Percentiles rank a stretch among this genome's conserved stretches.
phyloP scores from a whole-genome alignment of 2,329 filamentous ascomycete genomes.

The Apiospora kogelbergensis region DNA sequence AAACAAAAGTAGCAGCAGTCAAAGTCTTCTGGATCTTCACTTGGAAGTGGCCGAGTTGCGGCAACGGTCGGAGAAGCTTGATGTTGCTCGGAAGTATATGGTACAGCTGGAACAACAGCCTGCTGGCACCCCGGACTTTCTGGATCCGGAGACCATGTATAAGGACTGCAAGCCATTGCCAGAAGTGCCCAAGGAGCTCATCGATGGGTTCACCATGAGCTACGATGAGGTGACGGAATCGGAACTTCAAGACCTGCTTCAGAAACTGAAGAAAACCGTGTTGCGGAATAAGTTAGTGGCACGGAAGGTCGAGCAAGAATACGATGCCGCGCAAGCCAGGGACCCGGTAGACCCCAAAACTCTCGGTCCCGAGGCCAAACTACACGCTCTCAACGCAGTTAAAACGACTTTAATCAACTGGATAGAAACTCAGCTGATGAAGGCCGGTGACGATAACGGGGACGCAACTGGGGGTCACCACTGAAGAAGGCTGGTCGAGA shows the following conservation, averaged over 20 bases:
- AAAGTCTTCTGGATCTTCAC: slow-evolving; percentile 45
- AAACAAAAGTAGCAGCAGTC: slow-evolving; percentile 17
- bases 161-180: slow-evolving; percentile 44
- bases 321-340: slow-evolving; percentile 46
- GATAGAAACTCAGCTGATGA: slow-evolving; percentile 63
- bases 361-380: slow-evolving; percentile 38
- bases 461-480: slow-evolving; percentile 22
- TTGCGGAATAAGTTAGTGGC: slow-evolving; percentile 58
- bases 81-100: slow-evolving; percentile 51
- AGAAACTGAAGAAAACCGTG: slow-evolving; percentile 57
- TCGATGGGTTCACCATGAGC: slow-evolving; percentile 49
- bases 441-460: slow-evolving; percentile 42
- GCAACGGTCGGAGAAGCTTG: slow-evolving; percentile 51
- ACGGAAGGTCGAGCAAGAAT: slow-evolving; percentile 54
- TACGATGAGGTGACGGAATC: slow-evolving; percentile 33
- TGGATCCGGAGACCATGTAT: slow-evolving; percentile 51
- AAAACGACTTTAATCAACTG: slow-evolving; percentile 62
- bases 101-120: slow-evolving; percentile 52
- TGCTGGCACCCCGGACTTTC: slow-evolving; percentile 47
- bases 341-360: slow-evolving; percentile 36
- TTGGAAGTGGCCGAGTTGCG: slow-evolving; percentile 51
- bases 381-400: slow-evolving; percentile 55
- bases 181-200: slow-evolving; percentile 50
- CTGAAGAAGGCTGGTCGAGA: slow-evolving; percentile 16
- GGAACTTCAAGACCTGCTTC: slow-evolving; percentile 48